Conservation (phyloP, 805 yeast species). For the Kockiozyma suomiensis region DNA sequence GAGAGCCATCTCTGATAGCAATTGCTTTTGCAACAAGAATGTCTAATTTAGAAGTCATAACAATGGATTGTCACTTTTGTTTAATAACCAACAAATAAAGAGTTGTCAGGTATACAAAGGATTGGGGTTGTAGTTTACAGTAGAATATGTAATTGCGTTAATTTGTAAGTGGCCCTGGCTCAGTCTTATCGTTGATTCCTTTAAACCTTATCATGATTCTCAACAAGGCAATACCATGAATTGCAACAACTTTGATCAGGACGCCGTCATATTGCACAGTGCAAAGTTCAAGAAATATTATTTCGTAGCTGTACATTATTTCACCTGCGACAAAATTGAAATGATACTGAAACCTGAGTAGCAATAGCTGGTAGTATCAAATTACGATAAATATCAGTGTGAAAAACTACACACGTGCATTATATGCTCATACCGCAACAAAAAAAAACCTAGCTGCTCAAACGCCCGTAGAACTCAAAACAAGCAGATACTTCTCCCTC, state of each 20-base stretch:
- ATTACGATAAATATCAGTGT: too few species aligned
- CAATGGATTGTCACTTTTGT: neutral
- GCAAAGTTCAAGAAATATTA: too few species aligned
- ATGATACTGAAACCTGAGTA: too few species aligned
- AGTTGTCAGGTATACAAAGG: too few species aligned
- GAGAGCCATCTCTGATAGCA: conserved; percentile 35
- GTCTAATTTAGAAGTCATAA: conserved; percentile 16
- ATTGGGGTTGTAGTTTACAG: too few species aligned
- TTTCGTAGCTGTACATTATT: too few species aligned
- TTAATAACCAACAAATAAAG: too few species aligned
- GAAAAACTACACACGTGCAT: too few species aligned
- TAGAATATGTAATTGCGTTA: neutral
- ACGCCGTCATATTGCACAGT: too few species aligned
- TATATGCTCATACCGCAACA: too few species aligned
- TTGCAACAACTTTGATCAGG: neutral
- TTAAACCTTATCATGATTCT: neutral
- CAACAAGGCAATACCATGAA: neutral
- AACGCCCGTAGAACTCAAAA: neutral
- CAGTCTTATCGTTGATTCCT: neutral
- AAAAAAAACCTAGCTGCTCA: neutral
- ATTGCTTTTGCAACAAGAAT: conserved; percentile 29
- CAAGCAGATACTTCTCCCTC: neutral
- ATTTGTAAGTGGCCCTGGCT: neutral
- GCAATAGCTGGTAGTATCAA: too few species aligned
- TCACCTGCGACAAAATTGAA: too few species aligned